Base-by-base conservation (phyloP, 2,329 filamentous ascomycete species). In the Neonectria hederae region DNA sequence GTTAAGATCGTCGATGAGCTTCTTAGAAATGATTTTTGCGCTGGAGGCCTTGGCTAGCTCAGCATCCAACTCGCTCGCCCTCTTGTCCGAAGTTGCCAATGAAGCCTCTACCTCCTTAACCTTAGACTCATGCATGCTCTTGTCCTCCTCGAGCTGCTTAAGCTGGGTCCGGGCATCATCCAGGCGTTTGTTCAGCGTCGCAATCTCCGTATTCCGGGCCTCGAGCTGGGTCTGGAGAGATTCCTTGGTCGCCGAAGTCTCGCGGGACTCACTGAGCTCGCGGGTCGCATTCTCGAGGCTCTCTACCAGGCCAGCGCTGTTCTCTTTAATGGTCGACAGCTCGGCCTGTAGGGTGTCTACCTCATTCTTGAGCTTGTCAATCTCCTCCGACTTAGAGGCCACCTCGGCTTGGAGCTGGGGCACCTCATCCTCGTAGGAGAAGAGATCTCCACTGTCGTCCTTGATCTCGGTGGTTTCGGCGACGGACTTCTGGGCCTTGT, bases 361-460 rank as follows among this genome's bases (percentile, higher is more conserved):
- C 71, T 96, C 89, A 3, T 83, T 79, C 69, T 90, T 90, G 14
- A 98, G 86, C 49, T 84, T 86, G 56, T 89, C 86, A 40, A 96
- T 88, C 77, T 95, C 90, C 45, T 87, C 86, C 11, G 90, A 83
- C 72, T 91, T 92, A 61, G 89, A 86, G 55, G 89, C 84, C 4
- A 96, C 78, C 69, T 96, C 91, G 1, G 87, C 84, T 73, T 97
- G 91, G n/a, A 97, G 81, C 58, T 92, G 88, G 3, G 92, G 92
- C 14, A 97, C 84, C 78, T 98, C 95, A 54, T 91, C 90, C 63
- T 98, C 94, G 72, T 94, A 97, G 0, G 94, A 97, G 79, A 97
- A 97, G 79, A 97, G 91, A 53, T 97, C 92, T 68, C 94, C 92
- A 19, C 78, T 81, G 5, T 79, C 77, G 3, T 75, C 70, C 67